phyloP scores from a whole-genome alignment of 1,284 basidiomycete species.

The Ceratobasidium sp. region DNA sequence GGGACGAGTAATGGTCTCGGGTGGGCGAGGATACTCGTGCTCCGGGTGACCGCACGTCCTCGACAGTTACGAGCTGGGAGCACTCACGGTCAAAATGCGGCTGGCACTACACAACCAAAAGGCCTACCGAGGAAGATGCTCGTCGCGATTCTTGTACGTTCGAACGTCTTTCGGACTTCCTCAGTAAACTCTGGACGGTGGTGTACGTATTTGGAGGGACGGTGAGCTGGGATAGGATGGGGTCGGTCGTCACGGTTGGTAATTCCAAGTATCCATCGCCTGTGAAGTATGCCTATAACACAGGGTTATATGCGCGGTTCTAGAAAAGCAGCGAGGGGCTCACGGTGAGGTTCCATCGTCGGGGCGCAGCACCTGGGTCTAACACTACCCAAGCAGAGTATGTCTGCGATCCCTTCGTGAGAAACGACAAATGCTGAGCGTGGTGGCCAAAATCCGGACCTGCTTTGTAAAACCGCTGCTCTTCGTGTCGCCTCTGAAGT shows the following conservation, averaged over 20 bases:
- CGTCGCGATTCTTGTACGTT: not conserved
- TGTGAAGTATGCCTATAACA: slow-evolving; percentile 46
- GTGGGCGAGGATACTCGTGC: not conserved
- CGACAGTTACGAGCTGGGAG: not conserved
- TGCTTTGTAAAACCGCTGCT: slow-evolving; percentile 45
- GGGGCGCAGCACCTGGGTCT: slow-evolving; percentile 22
- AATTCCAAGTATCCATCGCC: slow-evolving; percentile 36
- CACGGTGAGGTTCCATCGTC: slow-evolving; percentile 47
- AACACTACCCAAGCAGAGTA: slow-evolving; percentile 47
- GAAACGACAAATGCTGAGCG: slow-evolving; percentile 1
- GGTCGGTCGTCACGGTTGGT: slow-evolving; percentile 40
- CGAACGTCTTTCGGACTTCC: slow-evolving; percentile 15
- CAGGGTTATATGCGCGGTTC: not conserved
- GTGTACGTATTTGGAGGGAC: slow-evolving; percentile 43
- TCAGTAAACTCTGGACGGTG: slow-evolving; percentile 22
- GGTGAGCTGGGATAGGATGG: slow-evolving; percentile 32
- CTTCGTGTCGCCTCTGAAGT: slow-evolving; percentile 26
- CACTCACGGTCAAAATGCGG: not conserved
- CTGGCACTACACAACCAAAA: not conserved
- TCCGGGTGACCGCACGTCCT: not conserved
- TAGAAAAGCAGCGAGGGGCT: not conserved
- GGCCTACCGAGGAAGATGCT: not conserved
- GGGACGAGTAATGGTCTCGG: not conserved
- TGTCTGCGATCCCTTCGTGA: slow-evolving; percentile 23
- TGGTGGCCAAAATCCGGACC: slow-evolving; percentile 24